phyloP scores from a whole-genome alignment of 106 monocot species.

The Agapanthus africanus region DNA sequence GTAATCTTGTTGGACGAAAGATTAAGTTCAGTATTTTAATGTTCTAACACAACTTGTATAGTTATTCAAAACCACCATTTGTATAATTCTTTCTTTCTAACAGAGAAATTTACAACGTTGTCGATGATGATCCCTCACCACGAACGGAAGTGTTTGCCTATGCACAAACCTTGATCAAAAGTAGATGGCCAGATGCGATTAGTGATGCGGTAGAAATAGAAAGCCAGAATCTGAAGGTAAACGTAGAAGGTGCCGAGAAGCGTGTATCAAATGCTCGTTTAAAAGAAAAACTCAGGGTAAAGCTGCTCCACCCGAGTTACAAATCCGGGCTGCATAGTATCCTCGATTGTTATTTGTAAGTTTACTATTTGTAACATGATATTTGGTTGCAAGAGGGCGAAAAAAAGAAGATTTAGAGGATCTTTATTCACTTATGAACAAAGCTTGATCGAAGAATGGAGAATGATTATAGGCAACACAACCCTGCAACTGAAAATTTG shows the following conservation, averaged over 20 bases:
- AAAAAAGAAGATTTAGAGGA: too few relatives aligned
- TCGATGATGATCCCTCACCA: slow-evolving; percentile 85
- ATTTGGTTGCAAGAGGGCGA: too few relatives aligned
- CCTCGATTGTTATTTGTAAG: slow-evolving; percentile 31
- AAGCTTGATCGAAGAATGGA: too few relatives aligned
- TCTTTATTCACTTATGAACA: too few relatives aligned
- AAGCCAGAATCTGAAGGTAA: not conserved
- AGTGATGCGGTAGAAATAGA: not conserved
- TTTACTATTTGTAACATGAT: too few relatives aligned
- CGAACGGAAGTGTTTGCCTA: slow-evolving; percentile 72
- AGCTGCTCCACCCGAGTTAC: slow-evolving; percentile 50
- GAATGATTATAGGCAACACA: too few relatives aligned
- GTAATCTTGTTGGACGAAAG: too few relatives aligned
- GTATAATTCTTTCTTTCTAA: not conserved
- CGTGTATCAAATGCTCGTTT: slow-evolving; percentile 72
- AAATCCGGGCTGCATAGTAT: slow-evolving; percentile 57
- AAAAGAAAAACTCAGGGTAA: slow-evolving; percentile 67
- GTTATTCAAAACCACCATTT: too few relatives aligned
- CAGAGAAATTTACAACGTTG: slow-evolving; percentile 68
- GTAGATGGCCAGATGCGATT: slow-evolving; percentile 29
- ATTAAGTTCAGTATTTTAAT: not conserved
- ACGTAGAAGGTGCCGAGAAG: slow-evolving; percentile 40
- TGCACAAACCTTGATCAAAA: slow-evolving; percentile 45
- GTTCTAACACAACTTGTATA: not conserved
- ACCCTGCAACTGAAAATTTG: too few relatives aligned